Base-by-base conservation (phyloP, 192 early-diverging fungal genomes). In the Thoreauomyces humboldtii region DNA sequence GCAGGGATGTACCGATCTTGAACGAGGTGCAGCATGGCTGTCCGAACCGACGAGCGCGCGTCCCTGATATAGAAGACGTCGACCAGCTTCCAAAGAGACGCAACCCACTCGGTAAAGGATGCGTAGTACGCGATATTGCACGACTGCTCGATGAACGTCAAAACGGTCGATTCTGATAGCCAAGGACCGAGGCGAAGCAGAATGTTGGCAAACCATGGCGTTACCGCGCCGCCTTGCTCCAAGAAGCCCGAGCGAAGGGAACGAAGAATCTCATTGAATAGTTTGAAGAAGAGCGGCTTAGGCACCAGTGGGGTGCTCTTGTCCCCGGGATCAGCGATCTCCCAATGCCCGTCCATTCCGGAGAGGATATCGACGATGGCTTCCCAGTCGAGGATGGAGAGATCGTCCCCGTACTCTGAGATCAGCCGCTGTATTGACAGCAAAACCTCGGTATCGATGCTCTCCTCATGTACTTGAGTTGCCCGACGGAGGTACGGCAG, bases 331-430 rank as follows among this genome's bases (percentile, higher is more conserved):
- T 71, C 61, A 3, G 24, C 36, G 32, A 56, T 58, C 7, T 31
- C 35, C 7, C 63, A 61, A 34, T 66, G 66, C 21, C 48, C 46
- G 15, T 59, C 59, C 15, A 82, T 17, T n/a, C 25, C 43, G 21
- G 70, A 70, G 43, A 82, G 38, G 35, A 82, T 68, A 32, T 84
- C 76, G 31, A 81, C 33, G n/a, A 84, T 70, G 11, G 75, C 62
- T 37, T 82, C 77, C 67, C 77, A 82, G 19, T 84, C 82, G 1
- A 80, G 37, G 29, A 66, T 60, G 7, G 65, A 61, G 7, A 84
- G 46, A 15, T 67, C 65, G 25, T 68, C 48, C 14, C 63, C 54
- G 54, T 63, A 48, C 25, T 69, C 58, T 12, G 58, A 57, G 19
- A 73, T 59, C 1, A 67, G 44, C 7, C 41, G 47, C 14, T 34